Base-by-base conservation (phyloP, 768 basidiomycete genomes). In the Collybia sordida region DNA sequence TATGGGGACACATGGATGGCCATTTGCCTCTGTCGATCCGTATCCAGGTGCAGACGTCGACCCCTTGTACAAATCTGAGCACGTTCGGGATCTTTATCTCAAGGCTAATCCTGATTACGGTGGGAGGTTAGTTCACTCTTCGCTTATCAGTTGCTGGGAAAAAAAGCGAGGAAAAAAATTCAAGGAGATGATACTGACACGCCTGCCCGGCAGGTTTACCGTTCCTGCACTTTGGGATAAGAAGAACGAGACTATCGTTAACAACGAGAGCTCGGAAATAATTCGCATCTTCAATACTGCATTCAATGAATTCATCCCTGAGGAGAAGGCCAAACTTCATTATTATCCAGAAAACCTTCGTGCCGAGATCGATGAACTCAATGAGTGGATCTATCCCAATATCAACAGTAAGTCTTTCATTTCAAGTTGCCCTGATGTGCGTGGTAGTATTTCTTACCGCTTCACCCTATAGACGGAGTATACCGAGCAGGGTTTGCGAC, bases 201-300 rank as follows among this genome's bases (percentile, higher is more conserved):
- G 31, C 9, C 31, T 14, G 18, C 17, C 6, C 15, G 14, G 11
- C 47, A 83, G 88, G 34, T 93, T 92, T 74, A 93, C 93, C 1
- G 90, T 93, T 7, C 94, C 94, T 4, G 69, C 93, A 27, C 75
- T 99, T 4, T 99, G 93, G 91, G 97, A 98, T 71, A 95, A 85
- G 73, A 90, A 95, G 66, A 72, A 64, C 37, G 71, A 86, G 39
- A 88, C 87, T 35, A 88, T 98, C 57, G 97, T 99, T 50, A 98
- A 93, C 74, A 98, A 98, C 65, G 96, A 99, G 64, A 88, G 85
- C 56, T 85, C 89, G 2, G 96, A 98, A 70, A 94, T 98, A 63
- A 93, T 98, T 61, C 86, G 96, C 49, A 89, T 96, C 6, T 81
- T 98, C 72, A 98, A 99, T 69, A 77, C 78, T 6, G 86, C 80